Base-by-base conservation (phyloP, 257 asterid genomes). In the Solanum bukasovii region DNA sequence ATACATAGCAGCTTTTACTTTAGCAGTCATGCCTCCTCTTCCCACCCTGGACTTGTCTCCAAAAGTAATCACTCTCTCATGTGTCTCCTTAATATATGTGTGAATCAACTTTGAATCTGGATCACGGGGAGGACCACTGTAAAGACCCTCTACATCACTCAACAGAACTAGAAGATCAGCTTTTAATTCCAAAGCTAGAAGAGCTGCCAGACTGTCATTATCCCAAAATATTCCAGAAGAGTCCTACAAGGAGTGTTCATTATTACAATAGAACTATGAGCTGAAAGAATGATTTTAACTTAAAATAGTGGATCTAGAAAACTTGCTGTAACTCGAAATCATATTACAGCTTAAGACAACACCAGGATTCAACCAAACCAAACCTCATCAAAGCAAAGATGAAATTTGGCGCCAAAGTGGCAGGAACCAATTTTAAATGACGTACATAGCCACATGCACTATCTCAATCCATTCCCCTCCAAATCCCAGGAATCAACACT, bases 1-100 rank as follows among this genome's bases (percentile, higher is more conserved):
- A 44, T 88, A 91, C 61, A 92, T 87, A 73, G 98, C 98, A 78
- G 98, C 98, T 90, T 95, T 95, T 59, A 95, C 98, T 91, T 95
- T 94, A 33, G 98, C 98, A n/a, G 94, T 92, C 98, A 95, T 95
- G n/a, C 98, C 98, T 33, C 98, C 98, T 89, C 98, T 90, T 87
- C 98, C 98, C 61, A 95, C 98, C 90, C 98, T 92, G 38, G 98
- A 95, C 91, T 95, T 95, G 90, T 95, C 98, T 59, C 98, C 98
- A 83, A 95, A 95, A 33, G 94, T 93, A 85, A 95, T 92, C 71
- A 83, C 87, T 23, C 92, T 92, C 86, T 93, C 93, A 72, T 95
- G 94, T 83, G 70, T 93, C 86, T 93, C 93, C 79, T 94, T 95
- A 35, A 92, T 61, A 74, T 95, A 95, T 25, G 98, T 95, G 52